These are phyloP conservation scores for Heliocybe sulcata DNA, from an alignment of 1,284 basidiomycete species.

Conservation along the genomic window DNA sequence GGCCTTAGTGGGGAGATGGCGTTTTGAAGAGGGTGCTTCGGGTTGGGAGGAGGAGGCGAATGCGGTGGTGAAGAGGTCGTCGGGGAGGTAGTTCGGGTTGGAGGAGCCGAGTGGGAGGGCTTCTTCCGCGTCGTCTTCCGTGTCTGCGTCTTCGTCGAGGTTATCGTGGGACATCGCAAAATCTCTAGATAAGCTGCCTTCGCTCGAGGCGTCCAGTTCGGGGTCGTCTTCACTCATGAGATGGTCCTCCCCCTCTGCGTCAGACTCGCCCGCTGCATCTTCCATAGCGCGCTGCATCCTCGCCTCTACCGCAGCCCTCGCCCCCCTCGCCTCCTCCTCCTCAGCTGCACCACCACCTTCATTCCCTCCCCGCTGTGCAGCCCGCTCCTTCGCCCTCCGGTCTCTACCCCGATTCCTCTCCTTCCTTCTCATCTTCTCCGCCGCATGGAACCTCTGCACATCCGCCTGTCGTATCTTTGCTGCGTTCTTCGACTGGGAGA, in stretches of 20 bases:
- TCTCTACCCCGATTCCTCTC: constrained; percentile 36
- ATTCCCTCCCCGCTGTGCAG: constrained; percentile 15
- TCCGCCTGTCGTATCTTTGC: constrained; percentile 25
- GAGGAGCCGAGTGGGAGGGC: constrained; percentile 3
- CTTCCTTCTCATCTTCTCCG: constrained; percentile 29
- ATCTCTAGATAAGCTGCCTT: no score
- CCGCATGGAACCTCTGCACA: constrained; percentile 24
- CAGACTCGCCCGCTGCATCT: constrained; percentile 27
- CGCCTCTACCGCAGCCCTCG: constrained; percentile 15
- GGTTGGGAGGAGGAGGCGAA: constrained; percentile 16
- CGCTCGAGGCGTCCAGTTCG: constrained; percentile 1
- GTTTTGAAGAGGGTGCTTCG: constrained; percentile 13
- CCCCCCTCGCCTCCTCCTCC: constrained; percentile 10
- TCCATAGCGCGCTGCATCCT: constrained; percentile 34
- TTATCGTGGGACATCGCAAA: no score
- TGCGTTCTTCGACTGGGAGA: constrained; percentile 31
- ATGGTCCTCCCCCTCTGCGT: constrained; percentile 10
- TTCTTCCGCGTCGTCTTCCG: not conserved
- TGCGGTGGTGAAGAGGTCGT: constrained; percentile 40
- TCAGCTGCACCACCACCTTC: constrained; percentile 9
- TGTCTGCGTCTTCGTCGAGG: no score
- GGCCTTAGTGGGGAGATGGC: no score
- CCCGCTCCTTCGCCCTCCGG: constrained; percentile 36
- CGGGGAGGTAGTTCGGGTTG: constrained; percentile 35
- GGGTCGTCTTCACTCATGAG: constrained; percentile 7